These are phyloP conservation scores for Galium porrigens DNA, from an alignment of 305 asterid species.

Conservation along the genomic window DNA sequence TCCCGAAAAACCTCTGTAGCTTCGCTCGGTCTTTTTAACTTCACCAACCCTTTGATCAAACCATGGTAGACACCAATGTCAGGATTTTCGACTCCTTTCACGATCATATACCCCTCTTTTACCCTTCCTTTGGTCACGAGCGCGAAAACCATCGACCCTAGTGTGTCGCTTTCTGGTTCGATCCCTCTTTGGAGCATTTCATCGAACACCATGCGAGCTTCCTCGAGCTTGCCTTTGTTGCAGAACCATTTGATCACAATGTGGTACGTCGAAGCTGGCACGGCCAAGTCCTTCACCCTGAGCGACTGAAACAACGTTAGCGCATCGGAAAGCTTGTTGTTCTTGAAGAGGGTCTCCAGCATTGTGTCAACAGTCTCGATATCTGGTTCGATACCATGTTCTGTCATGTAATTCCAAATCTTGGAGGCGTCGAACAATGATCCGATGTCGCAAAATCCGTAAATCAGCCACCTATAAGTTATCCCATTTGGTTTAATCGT, in stretches of 20 bases:
- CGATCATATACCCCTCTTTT: slow-evolving; percentile 42
- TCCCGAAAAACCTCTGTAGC: slow-evolving; percentile 80
- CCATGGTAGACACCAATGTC: slow-evolving; percentile 56
- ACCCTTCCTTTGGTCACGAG: slow-evolving; percentile 48
- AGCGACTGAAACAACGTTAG: slow-evolving; percentile 57
- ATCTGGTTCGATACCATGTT: slow-evolving; percentile 46
- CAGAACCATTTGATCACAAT: slow-evolving; percentile 71
- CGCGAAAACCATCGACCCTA: slow-evolving; percentile 41
- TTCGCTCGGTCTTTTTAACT: slow-evolving; percentile 48
- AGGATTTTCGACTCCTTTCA: slow-evolving; percentile 34
- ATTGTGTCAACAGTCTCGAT: slow-evolving; percentile 30
- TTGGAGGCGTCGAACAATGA: slow-evolving; percentile 72
- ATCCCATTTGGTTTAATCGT: slow-evolving; percentile 36
- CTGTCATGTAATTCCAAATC: slow-evolving; percentile 73
- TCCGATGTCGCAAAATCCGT: slow-evolving; percentile 75
- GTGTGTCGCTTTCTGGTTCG: slow-evolving; percentile 30
- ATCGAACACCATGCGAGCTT: slow-evolving; percentile 36
- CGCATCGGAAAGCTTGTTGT: slow-evolving; percentile 35
- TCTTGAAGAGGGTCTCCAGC: slow-evolving; percentile 60
- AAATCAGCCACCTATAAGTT: slow-evolving; percentile 65
- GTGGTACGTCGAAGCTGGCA: slow-evolving; percentile 39
- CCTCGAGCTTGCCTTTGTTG: slow-evolving; percentile 55
- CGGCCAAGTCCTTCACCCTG: slow-evolving; percentile 32
- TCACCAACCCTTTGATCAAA: slow-evolving; percentile 73
- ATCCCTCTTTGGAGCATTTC: slow-evolving; percentile 61